phyloP scores from a whole-genome alignment of 331 rosid species.

The Quercus tomentella region DNA sequence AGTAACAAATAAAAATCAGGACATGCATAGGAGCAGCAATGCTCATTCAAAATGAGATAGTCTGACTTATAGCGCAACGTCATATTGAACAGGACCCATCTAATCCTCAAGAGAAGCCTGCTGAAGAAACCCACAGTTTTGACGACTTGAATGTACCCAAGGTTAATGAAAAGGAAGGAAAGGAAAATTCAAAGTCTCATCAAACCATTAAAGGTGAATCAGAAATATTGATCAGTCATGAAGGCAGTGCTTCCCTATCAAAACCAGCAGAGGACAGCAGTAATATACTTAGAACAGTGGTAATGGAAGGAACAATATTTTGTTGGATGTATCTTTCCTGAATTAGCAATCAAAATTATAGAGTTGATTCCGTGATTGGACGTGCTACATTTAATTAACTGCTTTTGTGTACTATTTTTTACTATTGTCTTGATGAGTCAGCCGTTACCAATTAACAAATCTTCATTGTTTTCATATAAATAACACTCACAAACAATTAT shows the following conservation, averaged over 20 bases:
- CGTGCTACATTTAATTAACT: background rate
- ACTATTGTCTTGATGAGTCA: background rate
- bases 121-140: conserved; percentile 12
- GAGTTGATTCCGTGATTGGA: background rate
- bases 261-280: background rate
- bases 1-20: background rate
- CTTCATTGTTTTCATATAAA: background rate
- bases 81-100: conserved; percentile 21
- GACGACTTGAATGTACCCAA: background rate
- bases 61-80: background rate
- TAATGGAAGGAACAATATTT: background rate
- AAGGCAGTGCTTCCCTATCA: background rate
- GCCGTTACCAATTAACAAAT: background rate
- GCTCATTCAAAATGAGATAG: background rate
- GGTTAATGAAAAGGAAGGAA: background rate
- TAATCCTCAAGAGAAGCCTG: conserved; percentile 4
- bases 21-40: background rate
- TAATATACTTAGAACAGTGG: background rate
- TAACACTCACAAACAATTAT: background rate
- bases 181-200: background rate
- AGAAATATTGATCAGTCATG: background rate
- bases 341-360: background rate
- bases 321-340: background rate
- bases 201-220: background rate
- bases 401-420: background rate